These are phyloP conservation scores for Datura wrightii DNA, from an alignment of 257 asterid species.

Conservation along the genomic window DNA sequence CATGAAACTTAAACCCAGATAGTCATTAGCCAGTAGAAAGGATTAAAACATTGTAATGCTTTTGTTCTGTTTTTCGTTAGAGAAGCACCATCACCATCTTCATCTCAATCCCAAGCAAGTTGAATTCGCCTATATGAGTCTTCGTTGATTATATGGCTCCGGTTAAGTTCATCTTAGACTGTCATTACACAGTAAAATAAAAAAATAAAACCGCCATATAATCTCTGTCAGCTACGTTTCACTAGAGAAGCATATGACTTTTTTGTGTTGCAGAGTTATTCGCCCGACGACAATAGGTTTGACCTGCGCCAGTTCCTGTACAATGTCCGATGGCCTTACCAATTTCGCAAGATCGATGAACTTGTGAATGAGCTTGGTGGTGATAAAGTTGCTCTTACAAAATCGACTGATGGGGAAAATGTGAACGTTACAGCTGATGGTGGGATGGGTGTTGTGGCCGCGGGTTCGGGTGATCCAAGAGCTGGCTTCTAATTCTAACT, in stretches of 20 bases:
- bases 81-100: background rate
- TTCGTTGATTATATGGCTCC: background rate
- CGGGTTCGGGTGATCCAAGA: conserved; percentile 80
- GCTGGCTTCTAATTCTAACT: conserved; percentile 63
- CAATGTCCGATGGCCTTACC: conserved; percentile 89
- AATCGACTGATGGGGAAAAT: conserved; percentile 34
- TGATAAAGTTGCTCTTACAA: conserved; percentile 32
- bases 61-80: background rate
- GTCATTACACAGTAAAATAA: background rate
- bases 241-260: background rate
- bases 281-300: conserved; percentile 91
- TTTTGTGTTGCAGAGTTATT: conserved; percentile 57
- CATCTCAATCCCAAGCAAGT: background rate
- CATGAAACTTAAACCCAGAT: background rate
- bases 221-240: background rate
- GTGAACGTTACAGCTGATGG: conserved; percentile 44
- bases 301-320: conserved; percentile 92
- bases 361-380: conserved; percentile 57
- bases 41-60: background rate
- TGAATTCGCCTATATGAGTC: background rate
- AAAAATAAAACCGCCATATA: background rate
- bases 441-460: conserved; percentile 90
- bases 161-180: background rate
- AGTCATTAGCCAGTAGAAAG: background rate
- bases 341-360: conserved; percentile 81